Evolutionary conservation across 2,329 filamentous ascomycete species (phyloP).

Genomic region (Beauveria varroae): DNA sequence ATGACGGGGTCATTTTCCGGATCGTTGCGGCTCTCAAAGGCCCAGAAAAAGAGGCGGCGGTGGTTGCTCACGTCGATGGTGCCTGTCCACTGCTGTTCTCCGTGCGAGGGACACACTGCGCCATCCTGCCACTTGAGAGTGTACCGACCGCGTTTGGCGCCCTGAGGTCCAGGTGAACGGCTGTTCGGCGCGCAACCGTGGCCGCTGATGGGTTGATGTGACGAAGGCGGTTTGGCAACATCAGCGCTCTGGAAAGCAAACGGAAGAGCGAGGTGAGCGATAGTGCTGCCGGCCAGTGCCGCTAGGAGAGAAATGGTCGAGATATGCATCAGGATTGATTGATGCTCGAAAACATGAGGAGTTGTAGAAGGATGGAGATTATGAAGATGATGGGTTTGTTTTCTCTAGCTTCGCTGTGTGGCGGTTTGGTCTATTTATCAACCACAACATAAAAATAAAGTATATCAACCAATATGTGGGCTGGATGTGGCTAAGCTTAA

Average conservation of each 20-base stretch:
- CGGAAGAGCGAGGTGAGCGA: not conserved
- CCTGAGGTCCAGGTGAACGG: not conserved
- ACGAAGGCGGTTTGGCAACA: not conserved
- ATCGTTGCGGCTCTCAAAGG: slow-evolving; percentile 20
- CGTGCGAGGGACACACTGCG: slow-evolving; percentile 12
- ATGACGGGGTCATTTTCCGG: slow-evolving; percentile 28
- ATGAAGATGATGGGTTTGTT: not conserved
- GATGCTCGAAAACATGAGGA: not conserved
- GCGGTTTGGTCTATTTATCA: too few relatives aligned
- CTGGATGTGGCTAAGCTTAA: too few relatives aligned
- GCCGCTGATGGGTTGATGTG: not conserved
- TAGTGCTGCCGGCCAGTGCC: not conserved
- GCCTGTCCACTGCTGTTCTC: slow-evolving; percentile 16
- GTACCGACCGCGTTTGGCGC: slow-evolving; percentile 13
- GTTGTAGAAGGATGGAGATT: too few relatives aligned
- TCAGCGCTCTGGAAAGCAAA: not conserved
- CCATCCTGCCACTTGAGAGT: slow-evolving; percentile 12
- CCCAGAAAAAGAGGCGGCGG: slow-evolving; percentile 19
- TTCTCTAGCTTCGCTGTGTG: too few relatives aligned
- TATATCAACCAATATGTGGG: too few relatives aligned
- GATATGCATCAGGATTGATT: not conserved
- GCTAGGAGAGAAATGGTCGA: not conserved
- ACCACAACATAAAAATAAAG: too few relatives aligned
- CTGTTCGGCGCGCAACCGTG: not conserved
- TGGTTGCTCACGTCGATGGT: slow-evolving; percentile 16